Conservation (phyloP, 179 eudicot species). For the Spergularia azorica region DNA sequence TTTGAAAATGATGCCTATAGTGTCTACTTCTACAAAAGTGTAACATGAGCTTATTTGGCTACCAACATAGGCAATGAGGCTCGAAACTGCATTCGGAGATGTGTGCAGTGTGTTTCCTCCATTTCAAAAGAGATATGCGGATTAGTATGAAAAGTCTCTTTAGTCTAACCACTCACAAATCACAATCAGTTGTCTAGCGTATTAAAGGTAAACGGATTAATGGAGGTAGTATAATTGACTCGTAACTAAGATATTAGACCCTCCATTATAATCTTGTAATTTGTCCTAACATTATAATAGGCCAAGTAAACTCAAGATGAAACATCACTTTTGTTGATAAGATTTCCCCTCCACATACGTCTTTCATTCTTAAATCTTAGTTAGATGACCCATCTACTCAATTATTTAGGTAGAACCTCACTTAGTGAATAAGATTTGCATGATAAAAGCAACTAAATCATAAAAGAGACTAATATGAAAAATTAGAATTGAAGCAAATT, state of each 20-base stretch:
- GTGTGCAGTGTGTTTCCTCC: neutral
- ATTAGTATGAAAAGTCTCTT: too few species aligned
- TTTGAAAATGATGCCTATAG: neutral
- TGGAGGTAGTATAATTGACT: neutral
- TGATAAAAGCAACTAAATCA: slow-evolving; percentile 18
- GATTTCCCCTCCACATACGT: neutral
- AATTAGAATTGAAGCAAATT: slow-evolving; percentile 24
- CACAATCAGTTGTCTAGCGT: too few species aligned
- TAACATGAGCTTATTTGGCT: neutral
- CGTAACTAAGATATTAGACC: neutral
- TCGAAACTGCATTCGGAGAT: too few species aligned
- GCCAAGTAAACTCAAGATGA: slow-evolving; percentile 13
- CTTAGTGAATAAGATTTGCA: slow-evolving; percentile 2
- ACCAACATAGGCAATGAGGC: neutral
- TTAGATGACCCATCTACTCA: slow-evolving; percentile 26
- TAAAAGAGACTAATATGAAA: slow-evolving; percentile 2
- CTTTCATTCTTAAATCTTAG: slow-evolving; percentile 1
- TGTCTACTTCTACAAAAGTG: neutral
- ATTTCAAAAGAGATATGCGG: neutral
- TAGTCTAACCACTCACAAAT: too few species aligned
- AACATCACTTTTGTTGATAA: slow-evolving; percentile 12
- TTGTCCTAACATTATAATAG: neutral
- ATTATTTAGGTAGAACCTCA: slow-evolving; percentile 28
- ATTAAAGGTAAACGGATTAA: neutral
- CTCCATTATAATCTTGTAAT: neutral